Base-by-base conservation (phyloP, 768 basidiomycete genomes). In the Tylopilus rubrobrunneus region DNA sequence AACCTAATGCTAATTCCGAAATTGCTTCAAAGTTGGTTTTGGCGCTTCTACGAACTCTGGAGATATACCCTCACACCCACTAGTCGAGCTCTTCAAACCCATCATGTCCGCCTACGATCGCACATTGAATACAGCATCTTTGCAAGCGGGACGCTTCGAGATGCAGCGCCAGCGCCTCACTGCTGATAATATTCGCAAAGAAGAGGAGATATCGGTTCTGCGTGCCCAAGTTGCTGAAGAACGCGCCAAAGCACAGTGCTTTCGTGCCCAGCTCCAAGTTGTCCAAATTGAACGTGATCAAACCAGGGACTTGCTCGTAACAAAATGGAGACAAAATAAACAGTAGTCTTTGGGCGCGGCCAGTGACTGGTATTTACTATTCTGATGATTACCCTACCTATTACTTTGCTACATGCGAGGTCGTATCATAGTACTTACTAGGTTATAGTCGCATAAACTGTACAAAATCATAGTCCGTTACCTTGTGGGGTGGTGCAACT, bases 31-130 rank as follows among this genome's bases (percentile, higher is more conserved):
- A 56, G 52, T 49, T 17, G 52, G 23, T 11, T 23, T 33, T 45
- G 25, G n/a, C 17, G 21, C 19, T 23, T 10, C 39, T 27, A 28
- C 37, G 10, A 48, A 31, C 25, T 17, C 48, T 27, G 11, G 17
- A 36, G 43, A 51, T 47, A 21, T 49, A 14, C 42, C 40, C 31
- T 34, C 47, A 27, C 54, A 52, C 25, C 55, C 55, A n/a, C 39
- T 58, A 21, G 44, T 9, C 23, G 50, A 56, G 23, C 25, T 48
- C 21, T 56, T 59, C 43, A 49, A 56, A 33, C 51, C 48, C 29
- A 56, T 58, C 45, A 56, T 58, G 44, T 31, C 27, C 2, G 47
- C 57, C 33, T 58, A 58, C 25, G 54, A 58, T 31, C 47, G 47
- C 15, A 31, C 7, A 37, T 39, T 44, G 33, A 40, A 31, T 25